A percentile compares a stretch with the other conserved stretches of the same genome.
Conservation (phyloP, 257 asterid species). For the Nicotiana otophora region DNA sequence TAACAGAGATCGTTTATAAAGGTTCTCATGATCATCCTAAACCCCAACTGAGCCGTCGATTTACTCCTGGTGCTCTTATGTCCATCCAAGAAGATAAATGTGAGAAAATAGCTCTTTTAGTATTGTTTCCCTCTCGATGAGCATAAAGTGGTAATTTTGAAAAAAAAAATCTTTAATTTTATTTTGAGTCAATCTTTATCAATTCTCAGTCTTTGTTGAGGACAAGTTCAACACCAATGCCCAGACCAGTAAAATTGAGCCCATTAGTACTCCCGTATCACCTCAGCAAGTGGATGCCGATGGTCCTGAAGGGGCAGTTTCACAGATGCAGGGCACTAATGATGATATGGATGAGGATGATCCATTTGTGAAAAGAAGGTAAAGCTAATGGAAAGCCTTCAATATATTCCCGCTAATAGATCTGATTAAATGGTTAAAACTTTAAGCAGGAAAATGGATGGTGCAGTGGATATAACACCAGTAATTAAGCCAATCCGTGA, state of each 20-base stretch:
- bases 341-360: slow-evolving; percentile 76
- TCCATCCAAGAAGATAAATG: slow-evolving; percentile 69
- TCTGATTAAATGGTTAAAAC: neutral
- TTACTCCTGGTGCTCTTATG: slow-evolving; percentile 66
- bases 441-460: slow-evolving; percentile 75
- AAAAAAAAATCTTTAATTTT: neutral
- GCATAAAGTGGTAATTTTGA: neutral
- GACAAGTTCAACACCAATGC: slow-evolving; percentile 46
- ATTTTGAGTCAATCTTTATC: neutral
- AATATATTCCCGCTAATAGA: neutral
- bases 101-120: slow-evolving; percentile 33
- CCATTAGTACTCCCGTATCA: slow-evolving; percentile 55
- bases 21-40: slow-evolving; percentile 33
- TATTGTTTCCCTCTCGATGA: neutral
- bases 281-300: slow-evolving; percentile 67
- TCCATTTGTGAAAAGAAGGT: slow-evolving; percentile 73
- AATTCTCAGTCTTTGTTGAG: slow-evolving; percentile 23
- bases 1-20: slow-evolving; percentile 31
- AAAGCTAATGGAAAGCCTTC: slow-evolving; percentile 1
- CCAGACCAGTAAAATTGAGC: slow-evolving; percentile 36
- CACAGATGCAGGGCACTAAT: slow-evolving; percentile 47
- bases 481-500: slow-evolving; percentile 89
- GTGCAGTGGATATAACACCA: slow-evolving; percentile 60
- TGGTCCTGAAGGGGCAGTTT: slow-evolving; percentile 43
- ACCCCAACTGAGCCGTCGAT: slow-evolving; percentile 52